Evolutionary conservation across 805 yeast species (phyloP), one percentile per base, ranked within the genome.

Genomic region (Jamesozyma lodderae): DNA sequence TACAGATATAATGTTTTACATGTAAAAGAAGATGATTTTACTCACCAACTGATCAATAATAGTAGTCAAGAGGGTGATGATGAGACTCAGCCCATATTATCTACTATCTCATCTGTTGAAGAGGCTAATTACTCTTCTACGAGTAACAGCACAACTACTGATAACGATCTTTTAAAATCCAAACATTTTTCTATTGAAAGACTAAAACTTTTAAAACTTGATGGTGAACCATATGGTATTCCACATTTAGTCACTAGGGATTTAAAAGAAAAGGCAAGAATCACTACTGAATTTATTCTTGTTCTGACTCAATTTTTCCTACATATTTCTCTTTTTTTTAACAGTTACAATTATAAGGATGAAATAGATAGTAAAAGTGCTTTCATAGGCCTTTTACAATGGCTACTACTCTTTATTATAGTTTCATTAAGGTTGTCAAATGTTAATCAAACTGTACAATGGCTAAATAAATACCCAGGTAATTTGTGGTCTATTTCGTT

Each of bases 181-280:
- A 72, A 71, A 32, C 92, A 81, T 55, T 82, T 81, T 47, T 82
- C 82, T 46, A 67, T 81, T 23, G 66, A 72, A 15, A 68, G 71
- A 16, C 55, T 81, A 26, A 63, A 70, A 11, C 72, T 77, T 14
- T 60, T 70, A 2, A 71, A 72, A 41, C 67, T 69, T 8, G 79
- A 78, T 55, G 87, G 86, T 5, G 68, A 71, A 9, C 74, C 79
- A 7, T 77, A 76, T 43, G 85, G 86, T 3, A 55, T 59, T 6
- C 52, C 65, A n/a, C 60, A 66, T 42, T 52, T 68, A 16, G 66
- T 78, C 2, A 65, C 59, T 38, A 73, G 83, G 54, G 63, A 67
- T 20, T 49, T 60, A 7, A 44, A 44, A n/a, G 90, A 81, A 46
- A 69, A 77, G 44, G 43, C 71, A 21, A 69, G 77, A 52, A 74